Percentiles rank a stretch among this genome's conserved stretches.
phyloP scores from a whole-genome alignment of 2,329 filamentous ascomycete genomes.

The Shiraia bambusicola region DNA sequence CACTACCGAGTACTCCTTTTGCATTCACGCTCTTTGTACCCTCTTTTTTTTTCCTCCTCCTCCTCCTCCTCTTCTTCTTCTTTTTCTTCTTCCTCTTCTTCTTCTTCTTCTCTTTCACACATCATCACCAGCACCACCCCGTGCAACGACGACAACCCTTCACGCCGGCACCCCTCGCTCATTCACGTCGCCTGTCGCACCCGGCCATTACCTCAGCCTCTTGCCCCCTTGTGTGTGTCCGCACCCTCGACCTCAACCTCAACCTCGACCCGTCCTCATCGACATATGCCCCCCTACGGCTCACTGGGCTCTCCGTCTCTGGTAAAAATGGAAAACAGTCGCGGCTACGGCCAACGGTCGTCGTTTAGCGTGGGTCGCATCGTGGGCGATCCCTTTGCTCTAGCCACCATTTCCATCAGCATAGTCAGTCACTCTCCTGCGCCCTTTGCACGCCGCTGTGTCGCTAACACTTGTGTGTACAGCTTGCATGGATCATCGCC shows the following conservation, averaged over 20 bases:
- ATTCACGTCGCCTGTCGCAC: not conserved
- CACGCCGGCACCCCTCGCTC: not conserved
- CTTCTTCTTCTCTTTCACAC: too few relatives aligned
- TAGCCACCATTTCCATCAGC: conserved; percentile 90
- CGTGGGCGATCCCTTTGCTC: conserved; percentile 91
- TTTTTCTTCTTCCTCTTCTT: too few relatives aligned
- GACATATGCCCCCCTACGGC: conserved; percentile 70
- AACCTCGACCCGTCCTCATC: conserved; percentile 54
- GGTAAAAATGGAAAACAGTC: conserved; percentile 74
- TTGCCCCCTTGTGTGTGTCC: not conserved
- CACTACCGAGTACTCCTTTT: not conserved
- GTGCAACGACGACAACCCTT: not conserved
- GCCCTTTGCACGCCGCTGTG: conserved; percentile 12
- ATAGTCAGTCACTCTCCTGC: conserved; percentile 62
- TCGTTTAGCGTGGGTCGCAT: conserved; percentile 82
- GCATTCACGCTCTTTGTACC: too few relatives aligned
- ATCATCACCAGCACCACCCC: not conserved
- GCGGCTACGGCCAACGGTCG: conserved; percentile 49
- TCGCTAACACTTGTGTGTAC: conserved; percentile 16
- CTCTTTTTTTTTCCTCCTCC: too few relatives aligned
- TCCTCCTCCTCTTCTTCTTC: too few relatives aligned
- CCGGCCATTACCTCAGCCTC: not conserved
- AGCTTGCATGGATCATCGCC: conserved; percentile 95
- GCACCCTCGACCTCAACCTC: not conserved
- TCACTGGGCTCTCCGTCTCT: conserved; percentile 72